Conservation (phyloP, 139 green algal genomes). For the Trebouxia sp. region DNA sequence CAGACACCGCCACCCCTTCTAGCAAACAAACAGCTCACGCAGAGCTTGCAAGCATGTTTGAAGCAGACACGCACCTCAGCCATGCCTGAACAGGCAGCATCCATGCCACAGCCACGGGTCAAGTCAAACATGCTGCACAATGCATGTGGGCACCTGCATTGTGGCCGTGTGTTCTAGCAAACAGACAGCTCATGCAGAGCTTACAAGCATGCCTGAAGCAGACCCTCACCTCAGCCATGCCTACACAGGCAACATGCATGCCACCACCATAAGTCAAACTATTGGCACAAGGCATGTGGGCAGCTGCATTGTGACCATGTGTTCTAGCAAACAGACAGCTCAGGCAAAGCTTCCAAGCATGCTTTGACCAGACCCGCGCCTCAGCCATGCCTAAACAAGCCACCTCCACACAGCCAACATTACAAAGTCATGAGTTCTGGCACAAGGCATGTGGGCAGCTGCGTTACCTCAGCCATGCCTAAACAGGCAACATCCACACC, state of each 20-base stretch:
- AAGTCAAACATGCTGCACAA: constrained; percentile 47
- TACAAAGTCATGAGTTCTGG: constrained; percentile 55
- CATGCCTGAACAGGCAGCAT: constrained; percentile 47
- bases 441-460: constrained; percentile 25
- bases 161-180: too few species aligned
- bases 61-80: constrained; percentile 39
- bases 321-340: too few species aligned
- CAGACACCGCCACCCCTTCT: too few species aligned
- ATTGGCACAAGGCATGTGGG: constrained; percentile 28
- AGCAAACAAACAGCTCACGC: too few species aligned
- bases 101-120: constrained; percentile 49
- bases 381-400: constrained; percentile 53
- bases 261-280: constrained; percentile 60
- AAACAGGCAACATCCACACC: constrained; percentile 52
- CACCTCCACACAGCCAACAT: constrained; percentile 53
- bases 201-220: too few species aligned
- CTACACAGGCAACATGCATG: constrained; percentile 49
- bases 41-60: too few species aligned
- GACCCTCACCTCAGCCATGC: constrained; percentile 45
- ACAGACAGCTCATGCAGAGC: too few species aligned
- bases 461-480: constrained; percentile 56
- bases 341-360: too few species aligned
- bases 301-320: not conserved
- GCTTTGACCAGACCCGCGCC: constrained; percentile 6
- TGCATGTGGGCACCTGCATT: constrained; percentile 5